phyloP scores from a whole-genome alignment of 2,329 filamentous ascomycete genomes.

The Elsinoe ampelina region DNA sequence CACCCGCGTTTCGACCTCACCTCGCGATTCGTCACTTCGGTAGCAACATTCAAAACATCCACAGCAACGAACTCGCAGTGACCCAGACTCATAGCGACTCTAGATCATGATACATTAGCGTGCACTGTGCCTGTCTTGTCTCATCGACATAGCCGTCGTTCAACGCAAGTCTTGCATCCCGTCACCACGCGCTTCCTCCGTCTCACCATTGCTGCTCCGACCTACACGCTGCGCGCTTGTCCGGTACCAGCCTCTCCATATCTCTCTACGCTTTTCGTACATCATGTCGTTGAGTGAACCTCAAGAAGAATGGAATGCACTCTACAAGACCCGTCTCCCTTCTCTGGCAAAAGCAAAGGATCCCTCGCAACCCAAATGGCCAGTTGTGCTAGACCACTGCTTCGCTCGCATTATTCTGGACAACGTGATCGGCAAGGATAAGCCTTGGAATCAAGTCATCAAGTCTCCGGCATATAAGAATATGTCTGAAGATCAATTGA shows the following conservation, averaged over 20 bases:
- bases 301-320: slow-evolving; percentile 6
- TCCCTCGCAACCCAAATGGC: slow-evolving; percentile 32
- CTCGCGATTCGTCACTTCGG: slow-evolving; percentile 6
- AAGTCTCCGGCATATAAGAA: slow-evolving; percentile 35
- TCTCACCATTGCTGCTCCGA: too few relatives aligned
- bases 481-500: slow-evolving; percentile 33
- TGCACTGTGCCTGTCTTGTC: too few relatives aligned
- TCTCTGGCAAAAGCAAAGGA: not conserved
- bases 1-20: not conserved
- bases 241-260: too few relatives aligned
- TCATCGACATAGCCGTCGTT: too few relatives aligned
- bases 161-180: too few relatives aligned
- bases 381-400: slow-evolving; percentile 36
- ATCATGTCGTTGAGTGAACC: not conserved
- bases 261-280: too few relatives aligned
- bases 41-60: not conserved
- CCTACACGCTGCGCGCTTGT: too few relatives aligned
- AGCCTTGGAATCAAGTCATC: slow-evolving; percentile 35
- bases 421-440: slow-evolving; percentile 30
- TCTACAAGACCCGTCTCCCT: slow-evolving; percentile 2
- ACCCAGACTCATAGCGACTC: not conserved
- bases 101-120: not conserved
- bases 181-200: too few relatives aligned
- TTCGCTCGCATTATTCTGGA: slow-evolving; percentile 40
- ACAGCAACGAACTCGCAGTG: not conserved